phyloP scores from a whole-genome alignment of 2,329 filamentous ascomycete genomes.

The Stromatinia cepivora region DNA sequence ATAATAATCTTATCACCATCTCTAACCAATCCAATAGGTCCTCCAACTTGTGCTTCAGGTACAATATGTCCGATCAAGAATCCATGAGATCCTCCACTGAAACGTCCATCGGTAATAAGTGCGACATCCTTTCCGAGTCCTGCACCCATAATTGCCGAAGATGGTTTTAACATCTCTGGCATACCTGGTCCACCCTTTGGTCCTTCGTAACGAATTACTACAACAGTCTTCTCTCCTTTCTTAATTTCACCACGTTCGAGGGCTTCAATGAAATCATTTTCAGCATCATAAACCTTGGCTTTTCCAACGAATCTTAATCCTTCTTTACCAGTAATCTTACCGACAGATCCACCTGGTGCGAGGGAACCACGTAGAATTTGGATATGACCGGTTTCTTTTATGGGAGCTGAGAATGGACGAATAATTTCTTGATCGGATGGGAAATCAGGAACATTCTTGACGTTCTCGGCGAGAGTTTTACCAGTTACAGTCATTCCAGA shows the following conservation, averaged over 20 bases:
- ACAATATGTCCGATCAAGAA: conserved; percentile 64
- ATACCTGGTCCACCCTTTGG: conserved; percentile 74
- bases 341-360: conserved; percentile 68
- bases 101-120: conserved; percentile 69
- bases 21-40: conserved; percentile 57
- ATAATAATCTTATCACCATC: conserved; percentile 62
- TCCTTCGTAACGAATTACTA: conserved; percentile 73
- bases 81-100: conserved; percentile 59
- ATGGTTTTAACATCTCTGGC: conserved; percentile 73
- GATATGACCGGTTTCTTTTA: conserved; percentile 71
- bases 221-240: conserved; percentile 74
- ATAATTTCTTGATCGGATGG: conserved; percentile 70
- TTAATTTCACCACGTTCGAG: conserved; percentile 68
- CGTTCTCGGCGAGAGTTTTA: conserved; percentile 58
- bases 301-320: conserved; percentile 67
- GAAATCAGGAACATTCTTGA: conserved; percentile 61
- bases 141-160: conserved; percentile 71
- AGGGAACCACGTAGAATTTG: conserved; percentile 71
- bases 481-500: conserved; percentile 62
- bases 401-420: conserved; percentile 64
- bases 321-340: conserved; percentile 78
- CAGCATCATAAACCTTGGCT: conserved; percentile 68
- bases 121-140: conserved; percentile 69
- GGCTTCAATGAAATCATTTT: conserved; percentile 67
- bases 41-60: conserved; percentile 60